Base-by-base conservation (phyloP, 345 rosid genomes). In the Rhodamnia argentea region DNA sequence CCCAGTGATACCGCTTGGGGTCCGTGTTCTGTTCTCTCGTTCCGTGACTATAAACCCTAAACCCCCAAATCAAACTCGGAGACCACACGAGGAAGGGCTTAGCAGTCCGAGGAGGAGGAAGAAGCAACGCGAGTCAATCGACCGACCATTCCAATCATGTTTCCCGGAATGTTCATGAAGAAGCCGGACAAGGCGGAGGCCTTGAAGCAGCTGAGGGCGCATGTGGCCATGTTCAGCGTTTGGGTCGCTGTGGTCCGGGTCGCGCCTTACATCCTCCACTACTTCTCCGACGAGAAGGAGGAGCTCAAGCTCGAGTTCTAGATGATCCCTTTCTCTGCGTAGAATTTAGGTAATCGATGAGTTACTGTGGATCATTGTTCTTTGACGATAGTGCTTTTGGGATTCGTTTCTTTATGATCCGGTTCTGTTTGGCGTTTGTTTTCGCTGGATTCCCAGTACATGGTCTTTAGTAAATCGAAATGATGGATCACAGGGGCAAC, bases 151-250 rank as follows among this genome's bases (percentile, higher is more conserved):
- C 74, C 74, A 87, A 82, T 15, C 87, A 96, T 96, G 99, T 96
- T 96, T 92, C 95, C 96, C 13, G 96, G 95, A 37, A 93, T 95
- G 96, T 93, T 96, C 83, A 87, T 91, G 95, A 87, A 91, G 29
- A 95, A 96, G 87, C 98, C 98, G 44, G 97, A 95, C 91, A 95
- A 95, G 92, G 94, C 90, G 56, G 95, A 74, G 88, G 99, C 98
- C 82, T 89, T 95, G 93, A 96, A 93, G 93, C 92, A 96, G 95
- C 90, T 95, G 12, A 90, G 88, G 87, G 22, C 86, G 3, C 97
- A 96, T 55, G 94, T 59, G 12, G 91, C 92, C 32, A 86, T 95
- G 89, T 96, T 96, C 89, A 93, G 93, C 22, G 88, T 85, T 52
- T 95, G 95, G 96, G 93, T 90, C 82, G 93, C 91, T 10, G 92